A percentile compares a stretch with the other conserved stretches of the same genome.
Evolutionary conservation across 2,329 filamentous ascomycete genomes (phyloP).

Genomic region (Diaporthe citri): DNA sequence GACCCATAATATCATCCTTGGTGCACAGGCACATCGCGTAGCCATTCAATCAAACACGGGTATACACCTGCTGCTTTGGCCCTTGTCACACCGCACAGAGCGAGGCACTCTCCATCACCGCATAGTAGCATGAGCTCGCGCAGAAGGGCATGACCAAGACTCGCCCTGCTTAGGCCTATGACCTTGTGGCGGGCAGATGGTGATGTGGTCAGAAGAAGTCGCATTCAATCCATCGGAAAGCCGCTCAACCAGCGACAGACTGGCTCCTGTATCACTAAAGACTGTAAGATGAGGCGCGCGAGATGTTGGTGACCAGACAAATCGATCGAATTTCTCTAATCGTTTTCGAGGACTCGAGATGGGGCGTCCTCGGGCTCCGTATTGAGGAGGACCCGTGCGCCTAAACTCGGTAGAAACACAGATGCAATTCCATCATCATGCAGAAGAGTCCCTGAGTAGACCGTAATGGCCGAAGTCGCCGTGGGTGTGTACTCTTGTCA

Average conservation of each 20-base stretch:
- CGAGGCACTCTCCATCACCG: background rate
- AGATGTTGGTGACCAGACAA: constrained; percentile 34
- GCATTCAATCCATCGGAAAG: background rate
- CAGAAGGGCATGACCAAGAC: background rate
- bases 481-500: constrained; percentile 19
- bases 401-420: constrained; percentile 38
- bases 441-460: constrained; percentile 28
- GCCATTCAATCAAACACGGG: background rate
- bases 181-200: no score
- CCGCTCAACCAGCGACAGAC: no score
- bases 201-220: background rate
- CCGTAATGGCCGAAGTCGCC: constrained; percentile 34
- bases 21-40: background rate
- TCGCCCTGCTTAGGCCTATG: background rate
- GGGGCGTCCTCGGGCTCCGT: constrained; percentile 38
- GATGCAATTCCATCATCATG: constrained; percentile 40
- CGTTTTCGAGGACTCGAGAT: constrained; percentile 39
- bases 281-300: background rate
- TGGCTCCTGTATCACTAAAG: background rate
- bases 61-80: background rate
- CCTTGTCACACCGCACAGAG: background rate
- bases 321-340: constrained; percentile 40
- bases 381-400: constrained; percentile 37
- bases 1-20: background rate
- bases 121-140: background rate